phyloP scores from a whole-genome alignment of 1,284 basidiomycete species.

The Schizophyllum amplum region DNA sequence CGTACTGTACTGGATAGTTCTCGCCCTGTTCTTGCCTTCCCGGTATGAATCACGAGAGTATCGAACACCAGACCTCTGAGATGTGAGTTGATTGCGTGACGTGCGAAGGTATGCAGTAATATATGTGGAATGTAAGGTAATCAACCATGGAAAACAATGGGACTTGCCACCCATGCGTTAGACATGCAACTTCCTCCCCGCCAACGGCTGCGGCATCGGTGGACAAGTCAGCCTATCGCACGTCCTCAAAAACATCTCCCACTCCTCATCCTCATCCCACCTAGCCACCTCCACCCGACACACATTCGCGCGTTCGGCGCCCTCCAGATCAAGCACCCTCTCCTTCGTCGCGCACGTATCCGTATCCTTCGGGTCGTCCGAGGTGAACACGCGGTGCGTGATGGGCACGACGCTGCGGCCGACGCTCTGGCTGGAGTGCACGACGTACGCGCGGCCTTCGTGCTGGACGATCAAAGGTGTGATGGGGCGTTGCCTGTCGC shows the following conservation, averaged over 20 bases:
- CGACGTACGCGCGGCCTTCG: slow-evolving; percentile 35
- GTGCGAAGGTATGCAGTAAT: too few species aligned
- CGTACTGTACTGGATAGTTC: too few species aligned
- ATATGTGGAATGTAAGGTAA: too few species aligned
- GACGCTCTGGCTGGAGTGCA: slow-evolving; percentile 42
- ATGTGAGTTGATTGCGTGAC: too few species aligned
- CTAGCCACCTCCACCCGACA: slow-evolving; percentile 40
- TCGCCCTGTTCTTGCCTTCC: too few species aligned
- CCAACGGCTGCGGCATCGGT: not conserved
- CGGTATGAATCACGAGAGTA: too few species aligned
- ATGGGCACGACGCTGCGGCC: slow-evolving; percentile 33
- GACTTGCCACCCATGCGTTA: too few species aligned
- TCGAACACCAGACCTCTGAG: too few species aligned
- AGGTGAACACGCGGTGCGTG: slow-evolving; percentile 19
- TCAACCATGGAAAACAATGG: too few species aligned
- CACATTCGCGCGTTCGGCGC: slow-evolving; percentile 37
- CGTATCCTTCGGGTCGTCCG: not conserved
- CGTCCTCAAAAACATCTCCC: slow-evolving; percentile 8
- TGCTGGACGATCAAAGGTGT: slow-evolving; percentile 42
- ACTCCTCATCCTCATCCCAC: slow-evolving; percentile 10
- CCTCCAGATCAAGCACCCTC: slow-evolving; percentile 46
- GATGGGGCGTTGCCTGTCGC: slow-evolving; percentile 30
- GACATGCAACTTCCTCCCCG: not conserved
- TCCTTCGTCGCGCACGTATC: slow-evolving; percentile 20
- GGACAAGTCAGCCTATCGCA: slow-evolving; percentile 3